phyloP scores from a whole-genome alignment of 768 basidiomycete genomes.

The Kwoniella dejecticola region DNA sequence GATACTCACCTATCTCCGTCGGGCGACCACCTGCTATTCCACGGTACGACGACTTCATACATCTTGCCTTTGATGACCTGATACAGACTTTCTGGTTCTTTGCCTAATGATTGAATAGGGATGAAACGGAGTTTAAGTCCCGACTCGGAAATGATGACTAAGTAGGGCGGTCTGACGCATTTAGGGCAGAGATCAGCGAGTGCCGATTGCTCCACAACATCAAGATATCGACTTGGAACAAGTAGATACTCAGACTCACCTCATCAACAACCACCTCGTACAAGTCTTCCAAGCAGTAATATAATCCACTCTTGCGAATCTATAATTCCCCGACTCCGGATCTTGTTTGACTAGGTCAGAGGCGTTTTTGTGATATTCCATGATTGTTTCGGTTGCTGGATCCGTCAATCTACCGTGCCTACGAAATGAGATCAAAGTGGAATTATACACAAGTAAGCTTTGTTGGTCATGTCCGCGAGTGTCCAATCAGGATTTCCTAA shows the following conservation, averaged over 20 bases:
- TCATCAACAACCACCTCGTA: conserved; percentile 83
- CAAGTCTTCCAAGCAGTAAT: conserved; percentile 78
- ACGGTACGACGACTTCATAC: conserved; percentile 68
- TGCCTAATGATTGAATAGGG: conserved; percentile 63
- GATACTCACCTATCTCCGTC: conserved; percentile 50
- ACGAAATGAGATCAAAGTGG: no score
- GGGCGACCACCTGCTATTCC: conserved; percentile 70
- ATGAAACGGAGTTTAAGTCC: conserved; percentile 83
- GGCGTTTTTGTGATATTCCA: conserved; percentile 72
- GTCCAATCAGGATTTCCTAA: no score
- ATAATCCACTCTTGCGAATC: conserved; percentile 77
- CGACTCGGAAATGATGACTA: conserved; percentile 71
- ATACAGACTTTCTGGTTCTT: conserved; percentile 65
- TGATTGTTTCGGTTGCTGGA: conserved; percentile 69
- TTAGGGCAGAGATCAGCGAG: conserved; percentile 1
- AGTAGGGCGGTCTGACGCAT: conserved; percentile 67
- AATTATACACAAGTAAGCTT: no score
- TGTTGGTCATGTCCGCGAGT: no score
- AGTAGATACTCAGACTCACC: conserved; percentile 59
- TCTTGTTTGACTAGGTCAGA: conserved; percentile 50
- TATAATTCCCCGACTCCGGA: conserved; percentile 59
- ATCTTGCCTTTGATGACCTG: conserved; percentile 68
- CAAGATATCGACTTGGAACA: neutral
- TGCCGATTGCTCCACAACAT: no score
- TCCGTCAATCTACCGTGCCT: conserved; percentile 66